Conservation (phyloP, 108 stramenopile genomes). For the Fragilaria radians region DNA sequence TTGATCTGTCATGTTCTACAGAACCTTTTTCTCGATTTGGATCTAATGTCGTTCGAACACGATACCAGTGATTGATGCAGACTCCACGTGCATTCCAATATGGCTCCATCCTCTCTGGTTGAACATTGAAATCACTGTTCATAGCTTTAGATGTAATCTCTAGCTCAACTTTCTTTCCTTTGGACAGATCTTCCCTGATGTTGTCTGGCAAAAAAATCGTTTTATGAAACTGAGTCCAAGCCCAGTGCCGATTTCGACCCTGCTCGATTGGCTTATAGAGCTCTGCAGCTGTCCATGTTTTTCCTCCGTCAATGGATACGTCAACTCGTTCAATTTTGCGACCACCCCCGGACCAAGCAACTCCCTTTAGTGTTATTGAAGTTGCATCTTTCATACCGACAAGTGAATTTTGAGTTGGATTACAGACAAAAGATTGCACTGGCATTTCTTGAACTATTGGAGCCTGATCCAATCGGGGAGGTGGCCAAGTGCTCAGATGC, state of each 20-base stretch:
- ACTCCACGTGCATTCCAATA: conserved; percentile 82
- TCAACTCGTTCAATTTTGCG: conserved; percentile 75
- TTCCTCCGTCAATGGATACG: conserved; percentile 78
- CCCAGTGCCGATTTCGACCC: conserved; percentile 27
- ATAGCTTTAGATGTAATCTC: conserved; percentile 65
- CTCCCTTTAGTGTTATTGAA: conserved; percentile 53
- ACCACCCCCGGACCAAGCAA: conserved; percentile 72
- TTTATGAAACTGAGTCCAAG: conserved; percentile 34
- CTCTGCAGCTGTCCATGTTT: conserved; percentile 59
- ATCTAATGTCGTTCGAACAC: conserved; percentile 20
- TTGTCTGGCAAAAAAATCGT: conserved; percentile 29
- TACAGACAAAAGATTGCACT: conserved; percentile 46
- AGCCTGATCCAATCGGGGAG: conserved; percentile 27
- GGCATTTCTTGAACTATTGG: conserved; percentile 62
- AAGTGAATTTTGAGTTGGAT: conserved; percentile 28
- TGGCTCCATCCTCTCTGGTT: conserved; percentile 61
- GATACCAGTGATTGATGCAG: conserved; percentile 72
- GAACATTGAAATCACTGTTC: conserved; percentile 61
- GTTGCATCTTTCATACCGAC: conserved; percentile 21
- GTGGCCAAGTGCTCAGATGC: conserved; percentile 37
- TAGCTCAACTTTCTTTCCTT: conserved; percentile 20
- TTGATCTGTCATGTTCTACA: conserved; percentile 2
- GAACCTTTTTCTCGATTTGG: conserved; percentile 19
- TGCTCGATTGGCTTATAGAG: conserved; percentile 29
- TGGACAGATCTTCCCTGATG: conserved; percentile 10